Conservation (phyloP, 805 yeast genomes). For the Candida saitoana region DNA sequence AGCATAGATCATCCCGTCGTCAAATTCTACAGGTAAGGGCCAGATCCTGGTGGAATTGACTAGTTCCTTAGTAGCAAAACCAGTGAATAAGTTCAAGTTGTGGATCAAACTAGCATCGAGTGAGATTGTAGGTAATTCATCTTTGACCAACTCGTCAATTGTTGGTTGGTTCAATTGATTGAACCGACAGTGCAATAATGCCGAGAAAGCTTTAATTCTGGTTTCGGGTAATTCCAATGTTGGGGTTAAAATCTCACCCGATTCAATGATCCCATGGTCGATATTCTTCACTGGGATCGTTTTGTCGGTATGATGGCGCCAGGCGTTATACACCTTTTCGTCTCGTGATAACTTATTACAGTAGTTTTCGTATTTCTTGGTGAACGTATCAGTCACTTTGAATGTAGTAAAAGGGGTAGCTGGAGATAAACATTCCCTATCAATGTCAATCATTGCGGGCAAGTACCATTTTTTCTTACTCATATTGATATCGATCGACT, state of each 20-base stretch:
- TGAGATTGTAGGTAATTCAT: background rate
- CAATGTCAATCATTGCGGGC: background rate
- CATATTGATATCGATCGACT: background rate
- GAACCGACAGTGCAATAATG: slow-evolving; percentile 4
- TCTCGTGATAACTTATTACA: background rate
- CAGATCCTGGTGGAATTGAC: slow-evolving; percentile 3
- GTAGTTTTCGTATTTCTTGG: background rate
- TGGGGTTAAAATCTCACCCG: slow-evolving; percentile 1
- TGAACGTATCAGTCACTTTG: background rate
- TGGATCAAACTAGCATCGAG: background rate
- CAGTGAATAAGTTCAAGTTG: background rate
- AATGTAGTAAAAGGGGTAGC: slow-evolving; percentile 4
- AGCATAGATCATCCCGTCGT: slow-evolving; percentile 3
- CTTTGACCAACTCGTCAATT: background rate
- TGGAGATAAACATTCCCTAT: background rate
- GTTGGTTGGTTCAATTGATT: slow-evolving; percentile 1
- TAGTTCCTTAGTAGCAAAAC: background rate
- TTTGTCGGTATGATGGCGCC: background rate
- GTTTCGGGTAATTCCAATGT: background rate
- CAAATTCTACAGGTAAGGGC: slow-evolving; percentile 4
- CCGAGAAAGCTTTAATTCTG: slow-evolving; percentile 4
- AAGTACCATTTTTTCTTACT: background rate
- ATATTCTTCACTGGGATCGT: slow-evolving; percentile 1
- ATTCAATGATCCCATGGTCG: slow-evolving; percentile 4
- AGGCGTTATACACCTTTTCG: background rate